Percentiles rank a stretch among this genome's conserved stretches.
Conservation (phyloP, 106 monocot genomes). For the Dendrobium officinale region DNA sequence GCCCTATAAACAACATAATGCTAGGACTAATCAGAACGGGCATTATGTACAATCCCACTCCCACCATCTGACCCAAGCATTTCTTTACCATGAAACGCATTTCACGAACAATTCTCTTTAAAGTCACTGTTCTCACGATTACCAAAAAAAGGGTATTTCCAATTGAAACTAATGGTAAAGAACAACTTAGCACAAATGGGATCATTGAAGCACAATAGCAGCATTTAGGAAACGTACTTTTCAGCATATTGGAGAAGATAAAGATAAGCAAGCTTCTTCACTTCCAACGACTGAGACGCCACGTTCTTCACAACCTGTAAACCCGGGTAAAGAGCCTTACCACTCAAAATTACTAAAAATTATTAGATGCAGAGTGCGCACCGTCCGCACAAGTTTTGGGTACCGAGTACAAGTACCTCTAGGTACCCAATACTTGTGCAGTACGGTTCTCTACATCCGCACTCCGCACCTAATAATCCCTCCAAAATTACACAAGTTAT, state of each 20-base stretch:
- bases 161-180: background rate
- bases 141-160: background rate
- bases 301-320: constrained; percentile 92
- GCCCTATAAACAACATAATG: background rate
- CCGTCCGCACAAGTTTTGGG: too few species aligned
- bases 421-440: too few species aligned
- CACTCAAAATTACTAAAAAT: background rate
- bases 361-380: too few species aligned
- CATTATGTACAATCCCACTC: background rate
- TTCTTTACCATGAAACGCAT: background rate
- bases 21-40: background rate
- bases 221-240: constrained; percentile 40
- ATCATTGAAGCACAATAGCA: background rate
- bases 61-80: too few species aligned
- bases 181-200: background rate
- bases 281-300: constrained; percentile 77
- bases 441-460: too few species aligned
- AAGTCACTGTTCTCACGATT: background rate
- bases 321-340: background rate
- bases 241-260: constrained; percentile 93
- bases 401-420: too few species aligned
- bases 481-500: too few species aligned
- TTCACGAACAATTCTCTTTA: background rate
- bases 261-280: constrained; percentile 94
- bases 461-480: too few species aligned